phyloP scores from a whole-genome alignment of 73 alveolate species.

The Paramecium sonneborni region DNA sequence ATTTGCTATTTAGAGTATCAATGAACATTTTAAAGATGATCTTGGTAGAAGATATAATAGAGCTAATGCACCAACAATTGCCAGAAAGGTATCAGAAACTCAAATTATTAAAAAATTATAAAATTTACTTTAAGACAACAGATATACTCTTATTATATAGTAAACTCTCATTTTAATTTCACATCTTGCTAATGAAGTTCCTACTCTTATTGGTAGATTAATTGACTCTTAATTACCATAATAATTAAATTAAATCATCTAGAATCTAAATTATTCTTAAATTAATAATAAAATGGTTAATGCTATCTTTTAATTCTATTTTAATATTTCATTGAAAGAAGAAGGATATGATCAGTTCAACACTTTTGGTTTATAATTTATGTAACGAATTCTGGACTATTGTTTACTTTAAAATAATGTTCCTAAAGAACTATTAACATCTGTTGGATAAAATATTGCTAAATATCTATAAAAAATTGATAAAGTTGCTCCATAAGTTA shows the following conservation, averaged over 20 bases:
- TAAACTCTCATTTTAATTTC: conserved; percentile 1
- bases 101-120: neutral
- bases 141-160: neutral
- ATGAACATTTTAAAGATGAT: conserved; percentile 38
- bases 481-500: neutral
- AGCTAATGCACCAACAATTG: conserved; percentile 53
- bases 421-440: neutral
- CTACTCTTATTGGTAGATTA: conserved; percentile 14
- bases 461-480: conserved; percentile 1
- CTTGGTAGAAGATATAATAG: conserved; percentile 4
- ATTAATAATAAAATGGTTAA: neutral
- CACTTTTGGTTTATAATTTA: neutral
- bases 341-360: conserved; percentile 40
- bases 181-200: conserved; percentile 43
- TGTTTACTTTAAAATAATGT: neutral
- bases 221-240: conserved; percentile 27
- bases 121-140: neutral
- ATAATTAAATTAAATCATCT: neutral
- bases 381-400: neutral
- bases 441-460: neutral
- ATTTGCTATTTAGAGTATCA: neutral
- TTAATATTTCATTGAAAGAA: conserved; percentile 15
- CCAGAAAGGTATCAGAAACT: conserved; percentile 35
- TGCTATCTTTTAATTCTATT: conserved; percentile 10
- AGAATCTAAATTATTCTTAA: neutral